phyloP scores from a whole-genome alignment of 1,139 yeast species.

The Candida sp. region DNA sequence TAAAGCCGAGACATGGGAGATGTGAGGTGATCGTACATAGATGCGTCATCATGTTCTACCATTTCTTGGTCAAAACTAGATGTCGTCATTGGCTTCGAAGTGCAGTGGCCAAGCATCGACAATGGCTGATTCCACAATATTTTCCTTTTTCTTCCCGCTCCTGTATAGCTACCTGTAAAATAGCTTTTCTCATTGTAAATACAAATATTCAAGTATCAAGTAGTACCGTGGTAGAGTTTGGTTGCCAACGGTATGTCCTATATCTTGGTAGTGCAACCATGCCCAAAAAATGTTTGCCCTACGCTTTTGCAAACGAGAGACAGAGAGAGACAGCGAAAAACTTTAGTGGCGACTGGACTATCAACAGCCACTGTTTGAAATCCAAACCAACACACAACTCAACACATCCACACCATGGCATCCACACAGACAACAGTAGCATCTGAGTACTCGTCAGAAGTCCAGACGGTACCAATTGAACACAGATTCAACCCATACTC shows the following conservation, averaged over 20 bases:
- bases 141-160: not conserved
- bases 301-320: not conserved
- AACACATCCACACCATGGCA: constrained; percentile 6
- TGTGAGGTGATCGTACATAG: too few species aligned
- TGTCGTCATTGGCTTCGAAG: too few species aligned
- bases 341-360: constrained; percentile 7
- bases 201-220: not conserved
- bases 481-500: constrained; percentile 96
- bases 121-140: not conserved
- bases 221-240: not conserved
- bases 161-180: not conserved
- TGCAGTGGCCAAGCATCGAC: too few species aligned
- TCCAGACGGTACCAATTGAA: constrained; percentile 72
- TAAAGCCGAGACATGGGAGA: not conserved
- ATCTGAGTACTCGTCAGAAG: constrained; percentile 62
- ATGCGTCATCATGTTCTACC: too few species aligned
- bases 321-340: not conserved
- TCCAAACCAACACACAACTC: not conserved
- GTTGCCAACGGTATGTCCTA: not conserved
- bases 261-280: not conserved
- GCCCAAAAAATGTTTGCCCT: not conserved
- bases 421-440: constrained; percentile 47
- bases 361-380: not conserved
- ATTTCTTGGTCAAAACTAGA: too few species aligned
- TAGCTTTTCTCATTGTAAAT: not conserved